phyloP scores from a whole-genome alignment of 495 filamentous ascomycete genomes.

The Hyaloscypha variabilis region DNA sequence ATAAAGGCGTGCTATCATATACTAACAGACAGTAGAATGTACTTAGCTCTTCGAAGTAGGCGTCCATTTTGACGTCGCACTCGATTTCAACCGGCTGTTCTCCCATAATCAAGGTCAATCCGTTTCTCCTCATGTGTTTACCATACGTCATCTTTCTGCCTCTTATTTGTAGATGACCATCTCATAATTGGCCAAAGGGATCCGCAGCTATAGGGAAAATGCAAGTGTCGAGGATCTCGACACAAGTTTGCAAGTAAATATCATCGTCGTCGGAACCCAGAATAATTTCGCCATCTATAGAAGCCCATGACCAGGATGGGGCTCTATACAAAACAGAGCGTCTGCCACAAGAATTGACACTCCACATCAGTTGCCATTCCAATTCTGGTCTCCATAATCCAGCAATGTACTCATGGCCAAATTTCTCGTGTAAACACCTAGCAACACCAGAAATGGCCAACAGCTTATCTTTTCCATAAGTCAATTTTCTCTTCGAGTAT shows the following conservation, averaged over 20 bases:
- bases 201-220: neutral
- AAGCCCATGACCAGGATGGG: constrained; percentile 15
- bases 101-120: neutral
- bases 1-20: neutral
- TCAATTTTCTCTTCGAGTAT: constrained; percentile 10
- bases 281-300: neutral
- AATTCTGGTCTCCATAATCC: constrained; percentile 8
- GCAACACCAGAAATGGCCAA: constrained; percentile 18
- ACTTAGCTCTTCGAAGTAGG: neutral
- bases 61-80: neutral
- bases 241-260: neutral
- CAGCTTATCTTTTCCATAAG: constrained; percentile 12
- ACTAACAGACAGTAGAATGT: constrained; percentile 1
- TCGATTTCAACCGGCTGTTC: neutral
- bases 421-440: neutral
- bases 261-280: neutral
- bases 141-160: neutral
- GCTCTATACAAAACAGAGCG: neutral
- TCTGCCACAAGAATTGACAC: neutral
- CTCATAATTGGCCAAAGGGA: neutral
- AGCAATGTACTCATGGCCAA: constrained; percentile 8
- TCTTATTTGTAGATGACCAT: neutral
- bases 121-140: neutral
- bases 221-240: neutral
- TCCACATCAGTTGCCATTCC: constrained; percentile 10